Evolutionary conservation across 1,139 yeast genomes (phyloP).

Genomic region (Scheffersomyces quercinus): DNA sequence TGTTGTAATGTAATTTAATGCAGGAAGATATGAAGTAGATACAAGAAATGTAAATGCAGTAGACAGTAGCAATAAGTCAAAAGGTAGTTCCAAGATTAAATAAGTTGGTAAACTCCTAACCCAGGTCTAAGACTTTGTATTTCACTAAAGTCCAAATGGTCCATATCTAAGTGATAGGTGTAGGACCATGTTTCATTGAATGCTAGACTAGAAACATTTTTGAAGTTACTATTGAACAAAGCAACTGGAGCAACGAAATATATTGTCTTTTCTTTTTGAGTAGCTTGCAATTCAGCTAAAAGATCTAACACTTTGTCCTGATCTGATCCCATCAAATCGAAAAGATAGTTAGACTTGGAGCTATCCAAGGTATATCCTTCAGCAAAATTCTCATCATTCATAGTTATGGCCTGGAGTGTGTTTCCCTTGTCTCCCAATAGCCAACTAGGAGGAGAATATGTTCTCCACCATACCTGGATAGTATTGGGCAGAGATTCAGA

Average conservation of each 20-base stretch:
- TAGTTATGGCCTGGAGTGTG: constrained; percentile 17
- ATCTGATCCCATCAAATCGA: constrained; percentile 64
- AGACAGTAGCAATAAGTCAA: too few relatives aligned
- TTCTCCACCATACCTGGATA: constrained; percentile 84
- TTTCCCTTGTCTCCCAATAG: constrained; percentile 48
- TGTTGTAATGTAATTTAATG: constrained; percentile 1
- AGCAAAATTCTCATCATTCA: constrained; percentile 14
- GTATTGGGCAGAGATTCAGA: constrained; percentile 13
- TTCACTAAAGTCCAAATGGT: constrained; percentile 59
- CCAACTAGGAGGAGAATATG: constrained; percentile 94
- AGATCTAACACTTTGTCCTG: constrained; percentile 21
- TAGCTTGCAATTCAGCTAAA: constrained; percentile 11
- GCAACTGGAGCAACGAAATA: constrained; percentile 51
- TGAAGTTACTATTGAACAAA: constrained; percentile 37
- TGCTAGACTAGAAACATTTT: constrained; percentile 6
- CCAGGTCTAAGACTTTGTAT: constrained; percentile 58
- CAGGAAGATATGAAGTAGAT: constrained; percentile 7
- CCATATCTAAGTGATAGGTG: constrained; percentile 58
- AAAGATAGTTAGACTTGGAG: constrained; percentile 18
- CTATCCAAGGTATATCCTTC: constrained; percentile 10
- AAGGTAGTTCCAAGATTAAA: neutral
- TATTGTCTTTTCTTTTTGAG: constrained; percentile 14
- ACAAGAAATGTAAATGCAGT: neutral
- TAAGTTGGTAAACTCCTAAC: constrained; percentile 43
- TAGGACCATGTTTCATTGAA: constrained; percentile 44